Percentiles rank a stretch among this genome's conserved stretches.
Conservation (phyloP, 1,139 yeast genomes). For the Magnusiomyces suaveolens region DNA sequence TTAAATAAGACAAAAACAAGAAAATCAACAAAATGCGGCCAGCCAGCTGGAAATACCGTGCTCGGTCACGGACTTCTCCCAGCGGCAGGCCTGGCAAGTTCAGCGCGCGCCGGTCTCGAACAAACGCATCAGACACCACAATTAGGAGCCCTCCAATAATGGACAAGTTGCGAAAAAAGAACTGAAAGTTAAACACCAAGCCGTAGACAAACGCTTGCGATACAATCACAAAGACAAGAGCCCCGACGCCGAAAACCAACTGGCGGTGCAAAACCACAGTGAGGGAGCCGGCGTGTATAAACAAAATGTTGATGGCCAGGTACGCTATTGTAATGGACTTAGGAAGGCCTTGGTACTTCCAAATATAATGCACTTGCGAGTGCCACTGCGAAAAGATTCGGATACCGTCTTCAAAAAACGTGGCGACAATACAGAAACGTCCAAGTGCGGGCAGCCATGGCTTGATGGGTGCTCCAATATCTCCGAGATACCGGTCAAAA, state of each 20-base stretch:
- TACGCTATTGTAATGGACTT: constrained; percentile 64
- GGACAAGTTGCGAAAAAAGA: constrained; percentile 76
- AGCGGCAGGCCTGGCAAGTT: constrained; percentile 87
- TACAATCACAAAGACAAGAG: constrained; percentile 61
- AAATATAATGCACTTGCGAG: constrained; percentile 79
- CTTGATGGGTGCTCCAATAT: constrained; percentile 33
- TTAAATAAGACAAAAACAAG: constrained; percentile 76
- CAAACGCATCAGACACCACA: constrained; percentile 84
- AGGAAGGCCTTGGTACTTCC: constrained; percentile 74
- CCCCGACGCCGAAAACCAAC: constrained; percentile 61
- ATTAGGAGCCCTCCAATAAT: constrained; percentile 88
- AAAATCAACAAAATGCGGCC: constrained; percentile 83
- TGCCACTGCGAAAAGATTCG: constrained; percentile 84
- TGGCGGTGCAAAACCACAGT: constrained; percentile 62
- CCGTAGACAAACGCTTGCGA: constrained; percentile 89
- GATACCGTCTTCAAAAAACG: constrained; percentile 83
- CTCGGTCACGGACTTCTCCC: constrained; percentile 71
- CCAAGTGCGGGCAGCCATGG: constrained; percentile 66
- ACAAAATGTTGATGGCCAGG: constrained; percentile 50
- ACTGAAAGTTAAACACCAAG: constrained; percentile 67
- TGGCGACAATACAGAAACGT: constrained; percentile 83
- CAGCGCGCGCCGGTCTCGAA: constrained; percentile 61
- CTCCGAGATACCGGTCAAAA: constrained; percentile 30
- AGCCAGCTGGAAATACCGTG: constrained; percentile 75
- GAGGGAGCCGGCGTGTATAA: constrained; percentile 68